These are phyloP conservation scores for Trichoderma simmonsii DNA, from an alignment of 2,329 filamentous ascomycete genomes.

Conservation along the genomic window DNA sequence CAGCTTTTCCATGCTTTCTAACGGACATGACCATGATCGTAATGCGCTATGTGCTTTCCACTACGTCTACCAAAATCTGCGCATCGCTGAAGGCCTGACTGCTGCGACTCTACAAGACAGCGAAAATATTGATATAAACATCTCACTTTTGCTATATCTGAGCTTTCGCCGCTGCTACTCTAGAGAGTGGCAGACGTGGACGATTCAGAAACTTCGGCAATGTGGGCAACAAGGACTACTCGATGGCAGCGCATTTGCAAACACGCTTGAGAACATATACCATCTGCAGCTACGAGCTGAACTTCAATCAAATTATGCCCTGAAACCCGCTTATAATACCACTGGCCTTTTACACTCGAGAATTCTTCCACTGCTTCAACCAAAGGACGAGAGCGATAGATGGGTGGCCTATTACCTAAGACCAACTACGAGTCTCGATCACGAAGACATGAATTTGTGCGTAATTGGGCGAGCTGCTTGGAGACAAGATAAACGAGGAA, in stretches of 20 bases:
- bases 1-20: not conserved
- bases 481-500: not conserved
- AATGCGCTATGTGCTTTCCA: not conserved
- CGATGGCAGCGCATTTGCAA: not conserved
- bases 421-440: no score
- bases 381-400: not conserved
- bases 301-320: not conserved
- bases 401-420: not conserved
- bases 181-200: not conserved
- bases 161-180: not conserved
- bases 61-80: not conserved
- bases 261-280: not conserved
- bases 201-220: not conserved
- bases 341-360: not conserved
- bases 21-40: not conserved
- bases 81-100: not conserved
- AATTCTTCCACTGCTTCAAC: not conserved
- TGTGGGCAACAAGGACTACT: not conserved
- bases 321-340: not conserved
- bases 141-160: not conserved
- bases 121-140: not conserved
- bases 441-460: not conserved
- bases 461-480: not conserved
- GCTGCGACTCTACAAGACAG: not conserved
- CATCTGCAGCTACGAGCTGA: not conserved